Evolutionary conservation across 75 land plant genomes (phyloP), one percentile per base, ranked within the genome.

Genomic region (Selaginella tamariscina): DNA sequence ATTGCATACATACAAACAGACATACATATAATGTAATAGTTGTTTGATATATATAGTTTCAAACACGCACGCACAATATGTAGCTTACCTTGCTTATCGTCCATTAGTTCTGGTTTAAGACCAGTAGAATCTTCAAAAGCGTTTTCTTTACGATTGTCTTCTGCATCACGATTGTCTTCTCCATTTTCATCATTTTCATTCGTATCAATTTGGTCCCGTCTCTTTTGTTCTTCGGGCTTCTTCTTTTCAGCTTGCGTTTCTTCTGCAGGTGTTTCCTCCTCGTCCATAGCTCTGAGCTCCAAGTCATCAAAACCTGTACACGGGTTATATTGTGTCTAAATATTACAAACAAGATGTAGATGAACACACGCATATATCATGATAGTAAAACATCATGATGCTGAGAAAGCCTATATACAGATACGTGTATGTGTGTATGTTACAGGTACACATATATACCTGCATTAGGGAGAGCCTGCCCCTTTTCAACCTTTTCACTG

Each of bases 261-360:
- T 56, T 22, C 60, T 60, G 80, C 86, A 9, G 5, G n/a, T 59
- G 21, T 8, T 21, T 5, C 5, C 2, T 59, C 62, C 8, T 21
- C 23, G 54, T 95, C 87, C 68, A 84, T 95, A 30, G 84, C 97
- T 44, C 92, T 79, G 54, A 91, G 72, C 73, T 95, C 91, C 57
- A 74, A 71, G 31, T 39, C 32, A 31, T 69, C 75, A 11, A 57
- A 11, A 57, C 75, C 70, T n/a, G n/a, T n/a, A n/a, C n/a, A n/a
- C n/a, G n/a, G n/a, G n/a, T n/a, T n/a, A n/a, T n/a, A n/a, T n/a
- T n/a, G n/a, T n/a, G n/a, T n/a, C n/a, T n/a, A n/a, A n/a, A n/a
- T n/a, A n/a, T n/a, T n/a, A n/a, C n/a, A n/a, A n/a, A n/a, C n/a
- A n/a, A n/a, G n/a, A n/a, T n/a, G n/a, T n/a, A n/a, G n/a, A n/a